A percentile compares a stretch with the other conserved stretches of the same genome.
Evolutionary conservation across 2,329 filamentous ascomycete genomes (phyloP).

Genomic region (Didymella lethalis): DNA sequence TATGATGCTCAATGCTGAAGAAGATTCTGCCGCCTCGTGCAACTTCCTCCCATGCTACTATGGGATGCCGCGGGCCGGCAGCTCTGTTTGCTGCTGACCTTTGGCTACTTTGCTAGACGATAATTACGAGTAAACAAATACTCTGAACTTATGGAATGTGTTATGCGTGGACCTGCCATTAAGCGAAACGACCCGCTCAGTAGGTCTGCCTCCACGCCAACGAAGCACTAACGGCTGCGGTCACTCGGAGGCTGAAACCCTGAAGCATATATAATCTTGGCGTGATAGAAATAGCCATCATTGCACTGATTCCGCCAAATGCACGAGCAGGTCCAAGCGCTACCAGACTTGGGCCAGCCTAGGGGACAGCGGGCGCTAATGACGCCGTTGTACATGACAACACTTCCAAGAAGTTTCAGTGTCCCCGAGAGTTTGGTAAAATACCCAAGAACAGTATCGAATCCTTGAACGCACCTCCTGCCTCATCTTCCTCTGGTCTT

Average conservation of each 20-base stretch:
- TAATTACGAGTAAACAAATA: not conserved
- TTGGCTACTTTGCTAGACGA: not conserved
- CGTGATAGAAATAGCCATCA: not conserved
- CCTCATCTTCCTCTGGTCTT: constrained; percentile 5
- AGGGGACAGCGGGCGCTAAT: constrained; percentile 5
- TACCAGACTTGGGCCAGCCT: constrained; percentile 1
- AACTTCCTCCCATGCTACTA: not conserved
- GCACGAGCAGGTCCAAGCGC: constrained; percentile 5
- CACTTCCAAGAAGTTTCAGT: constrained; percentile 12
- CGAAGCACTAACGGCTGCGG: constrained; percentile 3
- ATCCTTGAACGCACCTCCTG: constrained; percentile 6
- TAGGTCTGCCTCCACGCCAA: not conserved
- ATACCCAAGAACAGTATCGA: not conserved
- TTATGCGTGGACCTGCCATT: not conserved
- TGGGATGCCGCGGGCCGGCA: not conserved
- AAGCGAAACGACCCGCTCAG: constrained; percentile 2
- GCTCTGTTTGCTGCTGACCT: not conserved
- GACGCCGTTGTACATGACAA: not conserved
- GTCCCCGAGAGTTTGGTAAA: not conserved
- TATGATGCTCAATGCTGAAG: not conserved
- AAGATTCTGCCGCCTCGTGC: not conserved
- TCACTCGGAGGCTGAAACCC: constrained; percentile 10
- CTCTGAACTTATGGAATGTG: not conserved
- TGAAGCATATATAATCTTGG: constrained; percentile 5
- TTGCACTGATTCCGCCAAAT: not conserved